These are phyloP conservation scores for Trypanosoma lewisi DNA, from an alignment of 208 protist species.

Conservation along the genomic window DNA sequence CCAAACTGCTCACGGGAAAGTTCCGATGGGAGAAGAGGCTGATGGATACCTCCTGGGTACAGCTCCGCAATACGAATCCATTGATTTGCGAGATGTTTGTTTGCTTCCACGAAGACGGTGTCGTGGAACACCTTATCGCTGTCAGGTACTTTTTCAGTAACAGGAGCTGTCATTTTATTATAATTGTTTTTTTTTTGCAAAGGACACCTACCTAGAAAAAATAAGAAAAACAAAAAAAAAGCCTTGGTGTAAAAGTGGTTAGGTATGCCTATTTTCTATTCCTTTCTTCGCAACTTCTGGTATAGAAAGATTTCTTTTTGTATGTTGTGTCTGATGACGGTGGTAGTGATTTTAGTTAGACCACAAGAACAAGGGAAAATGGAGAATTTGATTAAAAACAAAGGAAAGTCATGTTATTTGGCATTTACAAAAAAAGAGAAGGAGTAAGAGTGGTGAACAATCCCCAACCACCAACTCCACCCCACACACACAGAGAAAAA, in stretches of 20 bases:
- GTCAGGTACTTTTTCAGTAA: no score
- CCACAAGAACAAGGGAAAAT: no score
- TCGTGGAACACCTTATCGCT: constrained; percentile 68
- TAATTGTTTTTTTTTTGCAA: no score
- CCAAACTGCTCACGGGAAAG: constrained; percentile 70
- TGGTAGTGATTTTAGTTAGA: no score
- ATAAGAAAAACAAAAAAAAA: background rate
- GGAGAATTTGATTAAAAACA: no score
- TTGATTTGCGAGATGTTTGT: constrained; percentile 47
- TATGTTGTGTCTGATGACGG: no score
- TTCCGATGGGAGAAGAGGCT: constrained; percentile 57
- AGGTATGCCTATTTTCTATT: background rate
- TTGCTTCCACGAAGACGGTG: constrained; percentile 55
- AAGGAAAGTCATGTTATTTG: no score
- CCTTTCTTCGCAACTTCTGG: background rate
- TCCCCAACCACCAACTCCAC: no score
- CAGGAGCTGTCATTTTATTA: no score
- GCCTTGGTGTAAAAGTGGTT: background rate
- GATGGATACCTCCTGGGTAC: constrained; percentile 47
- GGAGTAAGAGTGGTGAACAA: no score
- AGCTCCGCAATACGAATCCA: constrained; percentile 71
- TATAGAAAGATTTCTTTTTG: background rate
- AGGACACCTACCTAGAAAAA: background rate
- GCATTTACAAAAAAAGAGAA: no score
- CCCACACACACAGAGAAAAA: no score